phyloP scores from a whole-genome alignment of 768 basidiomycete genomes.

The Lactarius sanguifluus region DNA sequence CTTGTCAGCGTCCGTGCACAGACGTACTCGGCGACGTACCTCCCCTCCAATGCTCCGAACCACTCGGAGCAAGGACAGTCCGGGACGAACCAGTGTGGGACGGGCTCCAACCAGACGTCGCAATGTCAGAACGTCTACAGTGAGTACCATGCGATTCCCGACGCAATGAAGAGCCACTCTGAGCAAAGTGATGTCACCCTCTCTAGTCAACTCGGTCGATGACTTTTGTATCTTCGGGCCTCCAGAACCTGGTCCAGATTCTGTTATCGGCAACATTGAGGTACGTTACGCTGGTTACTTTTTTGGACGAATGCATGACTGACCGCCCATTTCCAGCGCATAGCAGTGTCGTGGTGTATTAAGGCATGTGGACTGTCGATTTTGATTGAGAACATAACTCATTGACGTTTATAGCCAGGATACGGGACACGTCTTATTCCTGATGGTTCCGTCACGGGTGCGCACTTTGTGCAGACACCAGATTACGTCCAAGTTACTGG shows the following conservation, averaged over 20 bases:
- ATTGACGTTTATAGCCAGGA: slow-evolving; percentile 41
- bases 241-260: slow-evolving; percentile 49
- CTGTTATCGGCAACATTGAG: slow-evolving; percentile 62
- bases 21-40: slow-evolving; percentile 48
- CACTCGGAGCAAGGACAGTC: slow-evolving; percentile 57
- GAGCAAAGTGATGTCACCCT: background rate
- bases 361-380: slow-evolving; percentile 36
- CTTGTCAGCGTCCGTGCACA: slow-evolving; percentile 33
- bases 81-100: slow-evolving; percentile 67
- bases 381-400: background rate
- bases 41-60: slow-evolving; percentile 48
- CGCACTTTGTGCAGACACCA: slow-evolving; percentile 70
- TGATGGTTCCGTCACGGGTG: slow-evolving; percentile 64
- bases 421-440: slow-evolving; percentile 70
- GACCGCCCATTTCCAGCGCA: slow-evolving; percentile 44
- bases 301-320: slow-evolving; percentile 31
- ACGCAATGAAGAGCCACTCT: background rate
- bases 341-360: slow-evolving; percentile 56
- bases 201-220: slow-evolving; percentile 55
- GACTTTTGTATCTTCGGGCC: slow-evolving; percentile 58
- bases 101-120: slow-evolving; percentile 52
- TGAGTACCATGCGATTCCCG: slow-evolving; percentile 34
- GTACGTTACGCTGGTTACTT: slow-evolving; percentile 37
- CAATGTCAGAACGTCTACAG: slow-evolving; percentile 67
- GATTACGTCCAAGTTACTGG: slow-evolving; percentile 53